Conservation (phyloP, 2,329 filamentous ascomycete species). For the Pseudohalonectria lignicola region DNA sequence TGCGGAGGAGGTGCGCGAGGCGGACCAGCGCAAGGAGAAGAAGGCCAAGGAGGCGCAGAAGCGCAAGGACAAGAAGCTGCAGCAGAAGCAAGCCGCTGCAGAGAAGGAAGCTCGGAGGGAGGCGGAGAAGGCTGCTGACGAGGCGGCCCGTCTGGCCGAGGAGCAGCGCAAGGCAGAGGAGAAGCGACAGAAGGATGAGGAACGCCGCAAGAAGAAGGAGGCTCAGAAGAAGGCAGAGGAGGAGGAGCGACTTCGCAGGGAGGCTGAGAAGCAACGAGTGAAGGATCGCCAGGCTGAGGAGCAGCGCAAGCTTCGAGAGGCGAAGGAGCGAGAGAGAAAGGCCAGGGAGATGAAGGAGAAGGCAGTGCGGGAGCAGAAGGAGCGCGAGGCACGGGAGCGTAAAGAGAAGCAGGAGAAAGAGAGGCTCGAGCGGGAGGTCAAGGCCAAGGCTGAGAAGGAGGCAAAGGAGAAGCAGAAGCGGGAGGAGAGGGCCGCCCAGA, state of each 20-base stretch:
- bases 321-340: constrained; percentile 73
- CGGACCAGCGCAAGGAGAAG: constrained; percentile 76
- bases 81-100: constrained; percentile 80
- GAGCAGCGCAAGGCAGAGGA: constrained; percentile 76
- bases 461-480: constrained; percentile 29
- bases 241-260: constrained; percentile 74
- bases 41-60: constrained; percentile 91
- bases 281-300: constrained; percentile 75
- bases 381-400: constrained; percentile 46
- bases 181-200: constrained; percentile 70
- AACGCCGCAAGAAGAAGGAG: constrained; percentile 85
- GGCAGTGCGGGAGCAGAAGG: constrained; percentile 52
- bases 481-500: constrained; percentile 31
- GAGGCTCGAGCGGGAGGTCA: constrained; percentile 34
- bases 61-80: constrained; percentile 84
- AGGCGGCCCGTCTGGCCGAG: constrained; percentile 61
- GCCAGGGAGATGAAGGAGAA: constrained; percentile 76
- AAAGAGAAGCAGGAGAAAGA: constrained; percentile 53
- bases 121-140: constrained; percentile 80
- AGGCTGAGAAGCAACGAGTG: constrained; percentile 75
- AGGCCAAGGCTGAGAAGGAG: constrained; percentile 25
- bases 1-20: constrained; percentile 69
- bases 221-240: constrained; percentile 83
- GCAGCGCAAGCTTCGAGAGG: constrained; percentile 73
- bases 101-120: constrained; percentile 84